Conservation (phyloP, 164 flowering plant species). For the Protea cynaroides region DNA sequence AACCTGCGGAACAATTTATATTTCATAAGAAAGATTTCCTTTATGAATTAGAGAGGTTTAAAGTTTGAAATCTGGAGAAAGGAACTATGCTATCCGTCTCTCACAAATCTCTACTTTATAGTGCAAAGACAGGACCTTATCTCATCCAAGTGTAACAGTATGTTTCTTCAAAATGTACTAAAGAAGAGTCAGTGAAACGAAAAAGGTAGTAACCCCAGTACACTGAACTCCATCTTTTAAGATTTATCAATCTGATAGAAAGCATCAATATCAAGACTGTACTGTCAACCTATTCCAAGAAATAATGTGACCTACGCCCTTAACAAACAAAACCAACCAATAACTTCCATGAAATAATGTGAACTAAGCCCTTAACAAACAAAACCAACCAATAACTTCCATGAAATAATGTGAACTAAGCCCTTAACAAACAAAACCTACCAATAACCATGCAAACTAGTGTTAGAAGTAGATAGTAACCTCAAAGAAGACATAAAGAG, state of each 20-base stretch:
- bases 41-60: neutral
- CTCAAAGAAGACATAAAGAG: neutral
- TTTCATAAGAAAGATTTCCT: conserved; percentile 8
- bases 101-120: neutral
- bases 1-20: conserved; percentile 15
- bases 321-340: too few relatives aligned
- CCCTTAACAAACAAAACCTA: too few relatives aligned
- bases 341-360: too few relatives aligned
- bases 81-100: neutral
- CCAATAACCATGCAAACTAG: too few relatives aligned
- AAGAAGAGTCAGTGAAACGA: neutral
- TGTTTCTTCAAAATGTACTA: neutral
- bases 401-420: too few relatives aligned
- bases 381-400: too few relatives aligned
- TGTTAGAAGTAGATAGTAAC: too few relatives aligned
- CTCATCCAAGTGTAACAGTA: neutral
- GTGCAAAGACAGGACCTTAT: neutral
- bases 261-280: too few relatives aligned
- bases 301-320: too few relatives aligned
- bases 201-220: neutral
- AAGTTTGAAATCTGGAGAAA: neutral
- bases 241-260: too few relatives aligned
- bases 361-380: too few relatives aligned
- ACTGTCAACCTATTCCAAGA: too few relatives aligned
- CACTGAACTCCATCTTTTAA: neutral